These are phyloP conservation scores for Coemansia asiatica DNA, from an alignment of 192 early-diverging fungal species.

Conservation along the genomic window DNA sequence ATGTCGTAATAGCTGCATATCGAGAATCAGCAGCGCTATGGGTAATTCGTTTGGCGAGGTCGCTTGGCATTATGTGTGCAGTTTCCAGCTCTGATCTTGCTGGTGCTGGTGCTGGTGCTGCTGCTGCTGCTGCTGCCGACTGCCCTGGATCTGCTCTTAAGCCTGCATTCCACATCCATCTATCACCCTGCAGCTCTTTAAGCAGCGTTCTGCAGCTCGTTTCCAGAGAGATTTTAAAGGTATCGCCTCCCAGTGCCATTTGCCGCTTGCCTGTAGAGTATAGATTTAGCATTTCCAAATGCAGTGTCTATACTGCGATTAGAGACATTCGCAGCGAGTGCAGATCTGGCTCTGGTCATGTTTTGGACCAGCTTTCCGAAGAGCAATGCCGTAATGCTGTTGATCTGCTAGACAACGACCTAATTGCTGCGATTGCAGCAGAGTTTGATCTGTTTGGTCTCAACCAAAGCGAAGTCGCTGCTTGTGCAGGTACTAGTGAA, in stretches of 20 bases:
- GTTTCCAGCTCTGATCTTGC: background rate
- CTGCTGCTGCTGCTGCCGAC: too few species aligned
- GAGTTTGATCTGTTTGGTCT: conserved; percentile 6
- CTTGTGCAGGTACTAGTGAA: background rate
- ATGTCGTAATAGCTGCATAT: background rate
- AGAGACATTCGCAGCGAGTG: background rate
- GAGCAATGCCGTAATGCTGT: background rate
- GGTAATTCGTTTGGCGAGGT: background rate
- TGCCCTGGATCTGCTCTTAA: background rate
- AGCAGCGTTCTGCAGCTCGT: conserved; percentile 19
- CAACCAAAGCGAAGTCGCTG: background rate
- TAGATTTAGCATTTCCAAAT: conserved; percentile 12
- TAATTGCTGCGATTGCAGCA: conserved; percentile 8
- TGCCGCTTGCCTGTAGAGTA: conserved; percentile 16
- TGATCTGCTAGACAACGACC: background rate
- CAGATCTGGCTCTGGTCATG: background rate
- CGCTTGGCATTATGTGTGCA: background rate
- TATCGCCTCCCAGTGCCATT: background rate
- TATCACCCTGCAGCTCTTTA: conserved; percentile 23
- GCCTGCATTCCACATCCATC: background rate
- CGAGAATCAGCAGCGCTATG: background rate
- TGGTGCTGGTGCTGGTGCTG: background rate
- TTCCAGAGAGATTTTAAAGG: background rate
- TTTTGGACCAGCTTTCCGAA: background rate
- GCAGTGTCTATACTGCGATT: background rate